phyloP scores from a whole-genome alignment of 208 protist genomes.

The Porcisia hertigi region DNA sequence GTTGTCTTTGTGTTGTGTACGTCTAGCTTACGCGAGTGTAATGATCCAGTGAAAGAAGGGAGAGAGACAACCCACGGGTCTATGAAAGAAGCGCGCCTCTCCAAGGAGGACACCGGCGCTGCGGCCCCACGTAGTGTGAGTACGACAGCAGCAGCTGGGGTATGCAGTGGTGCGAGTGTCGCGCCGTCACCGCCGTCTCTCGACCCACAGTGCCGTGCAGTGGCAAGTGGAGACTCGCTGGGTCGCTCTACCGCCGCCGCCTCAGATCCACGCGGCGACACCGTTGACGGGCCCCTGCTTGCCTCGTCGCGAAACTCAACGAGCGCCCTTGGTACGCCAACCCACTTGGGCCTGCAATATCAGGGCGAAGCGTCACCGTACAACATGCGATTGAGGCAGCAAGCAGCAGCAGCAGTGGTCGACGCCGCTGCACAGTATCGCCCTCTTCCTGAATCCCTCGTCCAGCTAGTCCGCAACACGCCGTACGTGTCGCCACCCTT shows the following conservation, averaged over 20 bases:
- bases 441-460: no score
- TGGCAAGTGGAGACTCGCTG: background rate
- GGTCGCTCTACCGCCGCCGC: background rate
- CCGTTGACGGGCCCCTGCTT: background rate
- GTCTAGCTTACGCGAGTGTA: no score
- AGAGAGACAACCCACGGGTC: background rate
- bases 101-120: background rate
- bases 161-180: background rate
- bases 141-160: background rate
- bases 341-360: background rate
- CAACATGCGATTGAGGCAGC: background rate
- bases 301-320: background rate
- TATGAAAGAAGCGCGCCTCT: background rate
- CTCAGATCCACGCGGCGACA: background rate
- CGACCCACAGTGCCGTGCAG: background rate
- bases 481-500: constrained; percentile 1
- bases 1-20: no score
- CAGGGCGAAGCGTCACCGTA: background rate
- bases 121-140: background rate
- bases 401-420: background rate
- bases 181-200: background rate
- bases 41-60: no score
- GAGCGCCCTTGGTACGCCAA: background rate
- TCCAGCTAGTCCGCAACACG: background rate
- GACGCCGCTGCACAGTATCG: no score